Evolutionary conservation across 2,329 filamentous ascomycete species (phyloP).

Genomic region (Phyllosticta citribraziliensis): DNA sequence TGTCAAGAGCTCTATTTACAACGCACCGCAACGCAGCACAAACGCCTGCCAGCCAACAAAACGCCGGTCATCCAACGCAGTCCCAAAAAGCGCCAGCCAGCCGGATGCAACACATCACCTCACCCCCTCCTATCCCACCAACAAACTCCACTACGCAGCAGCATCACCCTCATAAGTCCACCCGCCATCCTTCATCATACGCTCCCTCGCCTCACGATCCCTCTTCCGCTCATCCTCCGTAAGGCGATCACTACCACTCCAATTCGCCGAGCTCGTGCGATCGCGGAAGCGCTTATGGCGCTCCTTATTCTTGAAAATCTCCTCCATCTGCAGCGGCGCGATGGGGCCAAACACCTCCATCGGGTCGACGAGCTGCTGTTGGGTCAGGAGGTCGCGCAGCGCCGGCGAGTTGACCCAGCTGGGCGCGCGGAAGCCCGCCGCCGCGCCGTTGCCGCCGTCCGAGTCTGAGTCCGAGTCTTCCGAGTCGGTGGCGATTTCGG

Average conservation of each 20-base stretch:
- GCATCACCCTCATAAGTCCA: constrained; percentile 41
- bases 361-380: constrained; percentile 79
- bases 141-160: neutral
- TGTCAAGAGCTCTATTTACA: too few relatives aligned
- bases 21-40: too few relatives aligned
- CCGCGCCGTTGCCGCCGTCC: neutral
- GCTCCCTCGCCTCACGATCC: constrained; percentile 70
- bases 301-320: constrained; percentile 89
- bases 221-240: constrained; percentile 80
- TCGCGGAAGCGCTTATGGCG: constrained; percentile 79
- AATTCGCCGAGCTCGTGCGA: constrained; percentile 89
- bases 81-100: too few relatives aligned
- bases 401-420: constrained; percentile 86
- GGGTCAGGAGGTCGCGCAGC: constrained; percentile 61
- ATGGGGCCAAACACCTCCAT: constrained; percentile 82
- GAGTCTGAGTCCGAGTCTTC: constrained; percentile 62
- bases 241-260: constrained; percentile 66
- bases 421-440: constrained; percentile 48
- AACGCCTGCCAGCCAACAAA: too few relatives aligned
- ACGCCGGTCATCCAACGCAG: too few relatives aligned
- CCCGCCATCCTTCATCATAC: constrained; percentile 70
- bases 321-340: constrained; percentile 83
- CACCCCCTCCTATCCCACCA: too few relatives aligned
- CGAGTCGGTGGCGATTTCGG: constrained; percentile 90
- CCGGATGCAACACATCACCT: too few relatives aligned